Evolutionary conservation across 2,329 filamentous ascomycete species (phyloP).

Genomic region (Alternaria sp.): DNA sequence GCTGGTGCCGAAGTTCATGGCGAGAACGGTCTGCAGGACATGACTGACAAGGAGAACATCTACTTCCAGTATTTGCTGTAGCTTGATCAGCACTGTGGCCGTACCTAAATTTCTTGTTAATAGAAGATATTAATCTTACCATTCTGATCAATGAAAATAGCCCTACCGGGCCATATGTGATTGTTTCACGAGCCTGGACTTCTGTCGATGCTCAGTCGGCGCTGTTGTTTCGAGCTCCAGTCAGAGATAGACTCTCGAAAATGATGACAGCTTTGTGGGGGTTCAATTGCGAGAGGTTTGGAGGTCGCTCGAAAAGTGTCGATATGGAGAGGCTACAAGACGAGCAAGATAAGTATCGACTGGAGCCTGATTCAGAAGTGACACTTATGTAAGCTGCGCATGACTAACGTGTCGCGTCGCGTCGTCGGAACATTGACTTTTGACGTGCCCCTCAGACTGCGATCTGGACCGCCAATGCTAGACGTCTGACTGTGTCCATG

Average conservation of each 20-base stretch:
- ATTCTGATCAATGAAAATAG: background rate
- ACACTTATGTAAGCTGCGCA: background rate
- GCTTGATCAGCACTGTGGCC: background rate
- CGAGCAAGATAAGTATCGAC: background rate
- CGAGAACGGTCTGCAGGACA: constrained; percentile 35
- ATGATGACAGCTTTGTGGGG: background rate
- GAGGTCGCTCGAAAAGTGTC: background rate
- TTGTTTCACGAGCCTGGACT: too few species aligned
- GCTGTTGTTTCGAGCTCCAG: too few species aligned
- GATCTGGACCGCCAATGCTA: background rate
- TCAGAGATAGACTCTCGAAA: background rate
- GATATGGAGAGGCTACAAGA: background rate
- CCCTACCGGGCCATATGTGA: background rate
- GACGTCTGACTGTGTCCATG: background rate
- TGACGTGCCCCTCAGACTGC: background rate
- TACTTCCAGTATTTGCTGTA: constrained; percentile 36
- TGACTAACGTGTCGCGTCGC: background rate
- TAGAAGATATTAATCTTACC: background rate
- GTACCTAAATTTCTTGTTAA: background rate
- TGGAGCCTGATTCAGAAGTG: background rate
- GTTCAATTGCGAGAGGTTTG: background rate
- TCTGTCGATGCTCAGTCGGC: background rate
- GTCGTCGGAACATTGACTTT: background rate
- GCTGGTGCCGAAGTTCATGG: constrained; percentile 30
- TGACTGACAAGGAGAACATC: constrained; percentile 34